phyloP scores from a whole-genome alignment of 805 yeast genomes.

The Jamesozyma piceae region DNA sequence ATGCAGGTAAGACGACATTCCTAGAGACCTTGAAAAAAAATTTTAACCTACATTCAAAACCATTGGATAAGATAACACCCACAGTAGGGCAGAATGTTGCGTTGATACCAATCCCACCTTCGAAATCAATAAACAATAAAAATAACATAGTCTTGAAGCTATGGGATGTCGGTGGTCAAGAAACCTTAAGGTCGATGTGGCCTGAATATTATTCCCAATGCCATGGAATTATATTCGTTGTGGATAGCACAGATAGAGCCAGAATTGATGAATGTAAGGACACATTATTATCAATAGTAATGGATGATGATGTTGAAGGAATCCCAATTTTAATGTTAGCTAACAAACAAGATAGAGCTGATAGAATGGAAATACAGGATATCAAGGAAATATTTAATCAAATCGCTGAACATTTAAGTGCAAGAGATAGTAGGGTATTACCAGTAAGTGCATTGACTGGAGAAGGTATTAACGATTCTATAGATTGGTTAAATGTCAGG shows the following conservation, averaged over 20 bases:
- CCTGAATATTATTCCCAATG: conserved; percentile 73
- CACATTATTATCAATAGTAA: conserved; percentile 46
- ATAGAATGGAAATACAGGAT: conserved; percentile 63
- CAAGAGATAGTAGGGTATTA: conserved; percentile 81
- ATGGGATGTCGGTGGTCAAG: conserved; percentile 98
- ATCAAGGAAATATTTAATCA: conserved; percentile 76
- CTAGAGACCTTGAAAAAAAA: conserved; percentile 54
- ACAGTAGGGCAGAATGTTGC: conserved; percentile 90
- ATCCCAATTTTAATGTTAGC: conserved; percentile 92
- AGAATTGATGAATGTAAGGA: conserved; percentile 76
- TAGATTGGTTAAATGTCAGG: conserved; percentile 79
- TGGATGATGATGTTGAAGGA: conserved; percentile 55
- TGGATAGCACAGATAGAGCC: conserved; percentile 80
- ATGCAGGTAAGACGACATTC: conserved; percentile 90
- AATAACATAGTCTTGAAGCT: conserved; percentile 51
- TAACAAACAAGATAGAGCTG: conserved; percentile 79
- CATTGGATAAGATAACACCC: conserved; percentile 65
- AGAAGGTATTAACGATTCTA: conserved; percentile 76
- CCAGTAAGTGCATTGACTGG: conserved; percentile 77
- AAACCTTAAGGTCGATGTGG: conserved; percentile 79
- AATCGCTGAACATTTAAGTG: conserved; percentile 74
- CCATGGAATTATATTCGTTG: conserved; percentile 86
- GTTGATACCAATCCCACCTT: conserved; percentile 29
- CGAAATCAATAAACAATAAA: not conserved
- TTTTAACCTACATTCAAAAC: conserved; percentile 40